phyloP scores from a whole-genome alignment of 2,329 filamentous ascomycete species.

The Fusarium veterinarium region DNA sequence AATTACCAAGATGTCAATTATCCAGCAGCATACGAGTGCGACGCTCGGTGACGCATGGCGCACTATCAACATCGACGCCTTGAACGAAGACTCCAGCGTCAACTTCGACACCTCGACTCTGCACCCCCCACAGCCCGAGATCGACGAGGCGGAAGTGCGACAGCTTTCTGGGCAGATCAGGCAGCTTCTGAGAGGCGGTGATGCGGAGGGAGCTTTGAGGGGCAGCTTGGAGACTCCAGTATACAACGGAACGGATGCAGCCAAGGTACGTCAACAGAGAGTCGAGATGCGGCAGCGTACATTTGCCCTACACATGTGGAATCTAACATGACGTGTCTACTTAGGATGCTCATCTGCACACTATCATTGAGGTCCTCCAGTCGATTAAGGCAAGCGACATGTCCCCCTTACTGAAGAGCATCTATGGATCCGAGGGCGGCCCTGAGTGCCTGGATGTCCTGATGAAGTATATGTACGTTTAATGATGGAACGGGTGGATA shows the following conservation, averaged over 20 bases:
- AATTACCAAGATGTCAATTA: constrained; percentile 68
- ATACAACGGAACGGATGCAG: constrained; percentile 69
- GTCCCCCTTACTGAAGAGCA: constrained; percentile 84
- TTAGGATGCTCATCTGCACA: constrained; percentile 87
- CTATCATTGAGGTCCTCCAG: constrained; percentile 92
- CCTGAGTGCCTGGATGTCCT: constrained; percentile 89
- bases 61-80: constrained; percentile 93
- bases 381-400: constrained; percentile 97
- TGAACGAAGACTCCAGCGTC: constrained; percentile 87
- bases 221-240: constrained; percentile 88
- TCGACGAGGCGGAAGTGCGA: constrained; percentile 82
- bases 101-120: constrained; percentile 93
- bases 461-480: constrained; percentile 94
- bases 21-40: constrained; percentile 71
- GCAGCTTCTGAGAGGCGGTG: constrained; percentile 87
- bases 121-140: constrained; percentile 78
- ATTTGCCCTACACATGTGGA: neutral
- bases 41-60: constrained; percentile 76
- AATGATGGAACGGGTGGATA: neutral
- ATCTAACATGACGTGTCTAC: neutral
- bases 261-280: constrained; percentile 61
- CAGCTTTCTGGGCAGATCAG: constrained; percentile 83
- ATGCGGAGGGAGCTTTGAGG: constrained; percentile 86
- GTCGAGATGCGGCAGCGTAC: neutral
- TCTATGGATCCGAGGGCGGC: constrained; percentile 83